Base-by-base conservation (phyloP, 2,329 filamentous ascomycete genomes). In the Phaeosphaeriaceae sp. region DNA sequence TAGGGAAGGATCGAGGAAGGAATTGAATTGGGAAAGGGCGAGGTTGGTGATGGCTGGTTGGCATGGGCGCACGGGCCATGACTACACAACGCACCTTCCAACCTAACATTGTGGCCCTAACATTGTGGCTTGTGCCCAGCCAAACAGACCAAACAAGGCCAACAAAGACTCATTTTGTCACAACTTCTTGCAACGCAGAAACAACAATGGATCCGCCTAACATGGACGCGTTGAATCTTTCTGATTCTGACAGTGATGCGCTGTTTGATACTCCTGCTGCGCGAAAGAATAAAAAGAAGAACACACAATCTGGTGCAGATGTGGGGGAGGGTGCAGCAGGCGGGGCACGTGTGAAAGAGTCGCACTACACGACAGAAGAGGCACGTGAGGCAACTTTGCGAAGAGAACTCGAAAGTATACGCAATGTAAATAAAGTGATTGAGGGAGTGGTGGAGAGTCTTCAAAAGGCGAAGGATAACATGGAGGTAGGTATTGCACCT, bases 401-500 rank as follows among this genome's bases (percentile, higher is more conserved):
- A 13, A 86, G 83, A 46, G 94, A 99, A 74, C 78, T 97, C 21
- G 87, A 92, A 55, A 89, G 87, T 39, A 87, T 99, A 26, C 86
- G 88, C 50, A 88, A 88, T 61, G 89, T 97, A 69, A 99, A 99
- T 74, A 83, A 87, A 61, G 87, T 92, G 33, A 90, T 99, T 52
- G 91, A 97, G 71, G 84, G 84, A 17, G 85, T 92, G 21, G 82
- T 92, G 20, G 81, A 82, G 26, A 90, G 87, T 35, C 77, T 94
- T 17, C 84, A 88, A 60, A 84, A 85, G 54, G 87, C 89, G 18
- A 87, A 85, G 65, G 83, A 81, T 47, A 92, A 92, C 72, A 94
- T 94, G 89, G 80, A 85, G 64, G 87, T 89, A 77, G 48, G 81
- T 60, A 2, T 13, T 21, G 11, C 21, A 20, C 28, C 2, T 7